Evolutionary conservation across 495 filamentous ascomycete genomes (phyloP), one percentile per base, ranked within the genome.

Genomic region (Xanthoparmelia taractica): DNA sequence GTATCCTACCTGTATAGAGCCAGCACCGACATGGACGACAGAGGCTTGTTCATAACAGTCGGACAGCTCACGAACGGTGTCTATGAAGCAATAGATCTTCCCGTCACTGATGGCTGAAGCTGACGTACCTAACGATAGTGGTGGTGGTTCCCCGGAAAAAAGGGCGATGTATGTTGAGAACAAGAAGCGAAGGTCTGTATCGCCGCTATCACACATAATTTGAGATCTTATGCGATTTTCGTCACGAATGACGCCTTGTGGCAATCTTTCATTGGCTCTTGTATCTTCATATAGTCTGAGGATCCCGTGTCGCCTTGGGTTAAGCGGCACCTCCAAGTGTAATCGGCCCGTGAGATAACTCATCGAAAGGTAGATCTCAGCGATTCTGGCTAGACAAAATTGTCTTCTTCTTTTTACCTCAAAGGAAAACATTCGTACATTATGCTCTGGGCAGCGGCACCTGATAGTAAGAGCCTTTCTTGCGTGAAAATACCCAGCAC

Each of bases 51-150:
- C 33, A 18, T n/a, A 57, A 1, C 33, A 25, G 36, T 57, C 55
- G 17, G 55, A 57, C 36, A 57, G 55, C 12, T 18, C 7, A 7
- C 23, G 33, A 13, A 57, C 18, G 8, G 33, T 57, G 15, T 57
- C 33, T 1, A 57, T 37, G 18, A 36, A 57, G 33, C 55, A 57
- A 15, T 57, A 57, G 1, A 57, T 23, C 17, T n/a, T 57, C 11
- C 55, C 55, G n/a, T 57, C 55, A 15, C 55, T 57, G 23, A 57
- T 0, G 37, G 55, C 33, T 36, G 33, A 37, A 11, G 8, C 18
- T 12, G 33, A 57, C 0, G 4, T 15, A 0, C 15, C 33, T 2
- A 57, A 13, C 15, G 6, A 3, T 2, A 23, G 2, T 0, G 0
- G 55, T 13, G 55, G 33, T 57, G 15, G 5, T 15, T 57, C 31